These are phyloP conservation scores for Cyamopsis tetragonoloba DNA, from an alignment of 306 rosid genomes.

Conservation along the genomic window DNA sequence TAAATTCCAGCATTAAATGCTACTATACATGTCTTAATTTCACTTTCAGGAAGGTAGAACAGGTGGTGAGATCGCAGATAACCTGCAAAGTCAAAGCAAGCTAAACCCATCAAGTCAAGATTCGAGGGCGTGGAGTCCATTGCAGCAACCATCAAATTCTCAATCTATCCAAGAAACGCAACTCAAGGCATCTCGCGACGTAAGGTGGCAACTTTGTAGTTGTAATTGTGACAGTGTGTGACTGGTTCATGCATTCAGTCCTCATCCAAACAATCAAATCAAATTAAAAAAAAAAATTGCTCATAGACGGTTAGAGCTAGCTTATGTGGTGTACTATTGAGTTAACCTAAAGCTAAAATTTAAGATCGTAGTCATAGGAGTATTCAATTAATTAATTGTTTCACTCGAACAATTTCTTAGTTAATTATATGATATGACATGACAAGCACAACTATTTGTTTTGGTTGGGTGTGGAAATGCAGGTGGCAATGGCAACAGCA, in stretches of 20 bases:
- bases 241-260: slow-evolving; percentile 7
- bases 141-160: slow-evolving; percentile 36
- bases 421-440: no score
- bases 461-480: slow-evolving; percentile 19
- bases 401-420: no score
- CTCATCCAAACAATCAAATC: background rate
- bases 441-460: background rate
- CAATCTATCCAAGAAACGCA: slow-evolving; percentile 56
- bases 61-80: slow-evolving; percentile 40
- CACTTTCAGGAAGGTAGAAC: slow-evolving; percentile 69
- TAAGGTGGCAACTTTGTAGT: slow-evolving; percentile 87
- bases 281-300: no score
- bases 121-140: slow-evolving; percentile 21
- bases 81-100: slow-evolving; percentile 49
- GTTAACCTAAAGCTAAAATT: no score
- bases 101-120: slow-evolving; percentile 33
- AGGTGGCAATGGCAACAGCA: slow-evolving; percentile 98
- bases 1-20: no score
- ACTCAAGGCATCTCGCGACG: slow-evolving; percentile 99
- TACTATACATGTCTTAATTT: no score
- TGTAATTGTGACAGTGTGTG: slow-evolving; percentile 18
- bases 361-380: no score
- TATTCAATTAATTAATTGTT: no score
- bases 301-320: no score
- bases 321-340: no score